These are phyloP conservation scores for Spirogloea muscicola DNA, from an alignment of 139 green algal species.

Conservation along the genomic window DNA sequence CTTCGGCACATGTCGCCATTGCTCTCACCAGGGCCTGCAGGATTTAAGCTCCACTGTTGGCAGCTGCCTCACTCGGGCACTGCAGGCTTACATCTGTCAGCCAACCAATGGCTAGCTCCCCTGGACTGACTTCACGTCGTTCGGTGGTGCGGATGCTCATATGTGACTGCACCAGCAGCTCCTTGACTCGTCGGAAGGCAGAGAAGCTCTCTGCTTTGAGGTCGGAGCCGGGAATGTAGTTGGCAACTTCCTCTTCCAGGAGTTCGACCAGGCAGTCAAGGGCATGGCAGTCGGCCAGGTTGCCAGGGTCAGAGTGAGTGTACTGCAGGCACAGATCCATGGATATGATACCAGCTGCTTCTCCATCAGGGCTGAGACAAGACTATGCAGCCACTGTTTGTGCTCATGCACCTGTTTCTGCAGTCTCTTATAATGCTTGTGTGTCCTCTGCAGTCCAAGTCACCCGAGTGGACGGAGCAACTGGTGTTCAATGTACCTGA, in stretches of 20 bases:
- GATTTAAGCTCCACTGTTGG: too few species aligned
- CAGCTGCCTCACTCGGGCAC: too few species aligned
- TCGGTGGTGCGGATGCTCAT: too few species aligned
- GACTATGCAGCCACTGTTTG: neutral
- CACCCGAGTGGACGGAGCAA: neutral
- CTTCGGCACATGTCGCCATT: too few species aligned
- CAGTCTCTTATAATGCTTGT: neutral
- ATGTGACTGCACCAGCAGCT: too few species aligned
- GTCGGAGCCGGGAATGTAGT: constrained; percentile 33
- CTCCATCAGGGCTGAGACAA: neutral
- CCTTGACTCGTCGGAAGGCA: constrained; percentile 29
- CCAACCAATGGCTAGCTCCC: too few species aligned
- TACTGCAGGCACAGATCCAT: neutral
- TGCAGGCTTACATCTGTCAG: too few species aligned
- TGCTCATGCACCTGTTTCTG: neutral
- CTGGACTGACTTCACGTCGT: too few species aligned
- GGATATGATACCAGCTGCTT: neutral
- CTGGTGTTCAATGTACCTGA: constrained; percentile 11
- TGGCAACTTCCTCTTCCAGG: constrained; percentile 42
- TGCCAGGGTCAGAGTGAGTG: neutral
- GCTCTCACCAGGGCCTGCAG: too few species aligned
- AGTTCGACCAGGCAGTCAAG: constrained; percentile 12
- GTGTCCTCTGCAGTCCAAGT: constrained; percentile 6
- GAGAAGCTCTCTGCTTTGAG: constrained; percentile 36
- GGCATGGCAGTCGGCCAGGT: constrained; percentile 15